These are phyloP conservation scores for Micromonas commoda DNA, from an alignment of 139 green algal genomes.

Conservation along the genomic window DNA sequence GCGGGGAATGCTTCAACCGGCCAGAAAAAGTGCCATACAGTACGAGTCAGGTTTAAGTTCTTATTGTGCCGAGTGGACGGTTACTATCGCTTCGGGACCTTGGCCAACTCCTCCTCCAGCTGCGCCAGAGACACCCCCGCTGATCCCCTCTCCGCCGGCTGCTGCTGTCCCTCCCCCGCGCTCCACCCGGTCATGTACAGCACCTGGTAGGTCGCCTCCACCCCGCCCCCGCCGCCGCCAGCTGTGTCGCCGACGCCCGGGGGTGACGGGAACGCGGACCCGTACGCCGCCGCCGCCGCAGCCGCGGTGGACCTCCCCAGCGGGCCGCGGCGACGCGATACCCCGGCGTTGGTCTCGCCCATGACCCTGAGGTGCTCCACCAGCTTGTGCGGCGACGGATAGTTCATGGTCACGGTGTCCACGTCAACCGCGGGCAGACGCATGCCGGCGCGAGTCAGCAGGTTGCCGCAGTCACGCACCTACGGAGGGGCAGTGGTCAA, in stretches of 20 bases:
- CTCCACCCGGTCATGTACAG: constrained; percentile 85
- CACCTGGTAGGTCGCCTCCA: constrained; percentile 59
- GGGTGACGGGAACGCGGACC: constrained; percentile 48
- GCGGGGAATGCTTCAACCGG: no score
- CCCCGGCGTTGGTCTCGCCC: constrained; percentile 65
- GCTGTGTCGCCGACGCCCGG: background rate
- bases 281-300: constrained; percentile 54
- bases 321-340: constrained; percentile 22
- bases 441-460: constrained; percentile 61
- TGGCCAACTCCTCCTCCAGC: background rate
- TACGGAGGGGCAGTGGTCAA: no score
- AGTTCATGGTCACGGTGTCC: constrained; percentile 61
- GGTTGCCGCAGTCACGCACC: constrained; percentile 67
- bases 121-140: constrained; percentile 64
- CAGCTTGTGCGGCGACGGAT: constrained; percentile 43
- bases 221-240: constrained; percentile 29
- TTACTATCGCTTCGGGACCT: background rate
- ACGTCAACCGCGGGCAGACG: constrained; percentile 68
- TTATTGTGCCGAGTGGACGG: no score
- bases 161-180: constrained; percentile 51
- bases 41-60: no score
- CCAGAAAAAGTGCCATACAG: no score
- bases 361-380: constrained; percentile 60
- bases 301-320: constrained; percentile 55
- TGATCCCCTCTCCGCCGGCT: constrained; percentile 53